Base-by-base conservation (phyloP, 1,284 basidiomycete species). In the Pisolithus thermaeus region DNA sequence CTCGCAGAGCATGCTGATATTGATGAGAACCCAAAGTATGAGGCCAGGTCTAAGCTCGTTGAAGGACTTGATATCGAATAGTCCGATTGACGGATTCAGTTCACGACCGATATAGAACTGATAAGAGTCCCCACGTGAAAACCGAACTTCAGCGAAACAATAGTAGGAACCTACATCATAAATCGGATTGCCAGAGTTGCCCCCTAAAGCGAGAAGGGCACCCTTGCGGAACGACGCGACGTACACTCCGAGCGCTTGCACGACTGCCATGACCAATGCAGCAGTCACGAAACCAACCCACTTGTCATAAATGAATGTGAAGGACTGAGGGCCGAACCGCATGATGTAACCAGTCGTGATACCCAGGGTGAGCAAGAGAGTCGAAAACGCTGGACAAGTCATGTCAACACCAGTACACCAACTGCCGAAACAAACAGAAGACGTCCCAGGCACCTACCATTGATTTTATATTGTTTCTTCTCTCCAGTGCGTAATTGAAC, bases 21-120 rank as follows among this genome's bases (percentile, higher is more conserved):
- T 87, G 68, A 96, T 78, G 51, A 99, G 77, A 30, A 84, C 74
- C 97, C 96, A 99, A 20, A 97, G 83, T 58, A 99, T 97, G 51
- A 99, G 80, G 12, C 96, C 97, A 0, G 96, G 97, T 35, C 97
- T 84, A 36, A 96, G 81, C 63, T 97, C 94, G 64, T 93, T 98
- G 81, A 99, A 99, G 0, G 88, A 90, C 70, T 99, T 99, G 79
- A 99, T 80, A 67, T 99, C 97, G 55, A 98, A 90, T 12, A 79
- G 82, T 39, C 90, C 89, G 52, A 93, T 82, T 2, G 84, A 83
- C 0, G 97, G 96, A 72, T 99, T 99, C 49, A 99, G 76, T 64
- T 95, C 91, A 50, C 97, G 89, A 27, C 97, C 97, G 59, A 99
- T 95, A 75, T 85, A 99, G 77, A 92, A 99, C 92, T 97, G 47